Percentiles rank a stretch among this genome's conserved stretches.
Evolutionary conservation across 2,329 filamentous ascomycete genomes (phyloP).

Genomic region (Bertia moriformis): DNA sequence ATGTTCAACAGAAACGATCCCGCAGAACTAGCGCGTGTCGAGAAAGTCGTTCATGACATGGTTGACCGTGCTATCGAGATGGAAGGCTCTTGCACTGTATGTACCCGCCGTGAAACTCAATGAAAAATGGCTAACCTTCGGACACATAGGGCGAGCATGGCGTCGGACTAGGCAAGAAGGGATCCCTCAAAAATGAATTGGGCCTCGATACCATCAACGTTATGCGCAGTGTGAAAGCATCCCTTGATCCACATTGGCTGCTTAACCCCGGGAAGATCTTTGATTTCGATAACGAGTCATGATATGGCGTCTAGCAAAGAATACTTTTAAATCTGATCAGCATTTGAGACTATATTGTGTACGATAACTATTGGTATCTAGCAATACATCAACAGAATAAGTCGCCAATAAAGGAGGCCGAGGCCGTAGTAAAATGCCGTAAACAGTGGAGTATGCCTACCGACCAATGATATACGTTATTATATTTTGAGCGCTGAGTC

Average conservation of each 20-base stretch:
- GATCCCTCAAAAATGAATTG: not conserved
- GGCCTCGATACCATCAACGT: not conserved
- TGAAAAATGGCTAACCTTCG: not conserved
- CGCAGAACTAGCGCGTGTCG: constrained; percentile 60
- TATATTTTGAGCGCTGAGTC: too few relatives aligned
- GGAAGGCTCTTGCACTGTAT: constrained; percentile 75
- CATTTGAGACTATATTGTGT: too few relatives aligned
- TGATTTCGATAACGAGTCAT: not conserved
- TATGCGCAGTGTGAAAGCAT: not conserved
- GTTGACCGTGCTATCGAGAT: constrained; percentile 79
- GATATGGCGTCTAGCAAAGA: too few relatives aligned
- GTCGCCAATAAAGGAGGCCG: too few relatives aligned
- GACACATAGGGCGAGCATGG: not conserved
- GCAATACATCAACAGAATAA: too few relatives aligned
- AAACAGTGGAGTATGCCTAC: too few relatives aligned
- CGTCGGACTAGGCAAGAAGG: not conserved
- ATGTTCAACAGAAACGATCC: constrained; percentile 64
- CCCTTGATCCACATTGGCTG: not conserved
- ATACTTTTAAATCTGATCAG: too few relatives aligned
- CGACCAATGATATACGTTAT: too few relatives aligned
- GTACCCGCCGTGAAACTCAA: not conserved
- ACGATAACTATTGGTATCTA: too few relatives aligned
- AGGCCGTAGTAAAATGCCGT: too few relatives aligned
- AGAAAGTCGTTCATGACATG: constrained; percentile 77
- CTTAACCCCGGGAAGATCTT: constrained; percentile 1